These are phyloP conservation scores for Boletellus deceptivus DNA, from an alignment of 1,284 basidiomycete genomes.

Conservation along the genomic window DNA sequence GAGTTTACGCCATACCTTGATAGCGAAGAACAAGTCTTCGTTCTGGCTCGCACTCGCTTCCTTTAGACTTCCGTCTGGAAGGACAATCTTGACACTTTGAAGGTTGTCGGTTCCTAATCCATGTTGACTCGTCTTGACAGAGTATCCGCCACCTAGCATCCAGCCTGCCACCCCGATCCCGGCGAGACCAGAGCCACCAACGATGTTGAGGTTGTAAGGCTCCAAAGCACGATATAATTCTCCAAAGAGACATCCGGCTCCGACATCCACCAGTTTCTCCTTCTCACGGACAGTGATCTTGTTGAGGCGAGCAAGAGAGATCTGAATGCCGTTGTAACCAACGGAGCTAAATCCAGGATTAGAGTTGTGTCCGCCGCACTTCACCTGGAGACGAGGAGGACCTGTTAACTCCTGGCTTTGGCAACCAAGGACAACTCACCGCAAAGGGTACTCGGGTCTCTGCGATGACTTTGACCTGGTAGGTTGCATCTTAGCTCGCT, in stretches of 20 bases:
- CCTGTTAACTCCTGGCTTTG: not conserved
- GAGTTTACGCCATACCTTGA: conserved; percentile 32
- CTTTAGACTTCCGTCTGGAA: conserved; percentile 40
- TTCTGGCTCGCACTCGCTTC: conserved; percentile 17
- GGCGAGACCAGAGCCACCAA: conserved; percentile 41
- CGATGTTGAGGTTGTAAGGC: conserved; percentile 40
- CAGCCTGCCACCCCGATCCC: conserved; percentile 49
- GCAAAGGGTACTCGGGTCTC: conserved; percentile 1
- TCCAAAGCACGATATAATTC: conserved; percentile 45
- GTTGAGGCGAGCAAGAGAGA: conserved; percentile 46
- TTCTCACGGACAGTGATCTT: conserved; percentile 27
- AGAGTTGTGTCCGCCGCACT: conserved; percentile 4
- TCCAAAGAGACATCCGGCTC: conserved; percentile 50
- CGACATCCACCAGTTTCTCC: conserved; percentile 39
- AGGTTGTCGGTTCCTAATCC: conserved; percentile 47
- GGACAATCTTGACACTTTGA: conserved; percentile 38
- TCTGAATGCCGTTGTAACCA: conserved; percentile 47
- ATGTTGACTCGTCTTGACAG: conserved; percentile 40
- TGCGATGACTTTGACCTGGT: conserved; percentile 1
- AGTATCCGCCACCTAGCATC: conserved; percentile 49
- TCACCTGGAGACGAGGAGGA: not conserved
- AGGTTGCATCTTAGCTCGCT: not conserved
- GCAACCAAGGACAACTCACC: not conserved
- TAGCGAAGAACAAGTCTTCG: conserved; percentile 39
- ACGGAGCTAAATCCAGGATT: conserved; percentile 8